These are phyloP conservation scores for Xylaria nigripes DNA, from an alignment of 495 filamentous ascomycete genomes.

Conservation along the genomic window DNA sequence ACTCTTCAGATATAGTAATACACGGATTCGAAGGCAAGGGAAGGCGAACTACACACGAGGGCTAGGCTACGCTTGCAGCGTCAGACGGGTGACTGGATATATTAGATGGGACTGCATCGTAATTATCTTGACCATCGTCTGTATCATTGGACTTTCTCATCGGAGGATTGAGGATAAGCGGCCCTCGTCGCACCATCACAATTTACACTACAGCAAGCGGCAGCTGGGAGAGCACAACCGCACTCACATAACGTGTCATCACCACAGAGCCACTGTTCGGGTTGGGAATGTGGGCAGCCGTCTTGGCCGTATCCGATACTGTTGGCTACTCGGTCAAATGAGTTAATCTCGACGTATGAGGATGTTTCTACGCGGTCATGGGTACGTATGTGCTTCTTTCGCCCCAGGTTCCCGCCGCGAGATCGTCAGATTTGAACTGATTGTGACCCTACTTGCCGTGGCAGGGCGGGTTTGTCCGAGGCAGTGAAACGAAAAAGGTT, in stretches of 20 bases:
- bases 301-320: not conserved
- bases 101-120: constrained; percentile 25
- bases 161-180: not conserved
- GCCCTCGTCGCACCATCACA: not conserved
- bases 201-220: not conserved
- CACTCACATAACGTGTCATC: not conserved
- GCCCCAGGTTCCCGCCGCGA: not conserved
- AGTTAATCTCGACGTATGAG: too few relatives aligned
- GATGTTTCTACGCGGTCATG: not conserved
- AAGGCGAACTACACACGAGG: too few relatives aligned
- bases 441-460: not conserved
- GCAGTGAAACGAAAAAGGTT: constrained; percentile 6
- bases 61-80: constrained; percentile 21
- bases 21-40: too few relatives aligned
- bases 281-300: not conserved
- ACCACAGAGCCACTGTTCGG: not conserved
- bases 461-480: constrained; percentile 4
- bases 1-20: constrained; percentile 9
- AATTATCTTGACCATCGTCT: not conserved
- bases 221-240: not conserved
- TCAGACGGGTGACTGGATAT: constrained; percentile 22
- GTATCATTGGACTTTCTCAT: not conserved
- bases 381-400: not conserved
- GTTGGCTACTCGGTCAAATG: not conserved
- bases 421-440: not conserved